A percentile compares a stretch with the other conserved stretches of the same genome.
phyloP scores from a whole-genome alignment of 2,329 filamentous ascomycete genomes.

The Macrophomina tecta region DNA sequence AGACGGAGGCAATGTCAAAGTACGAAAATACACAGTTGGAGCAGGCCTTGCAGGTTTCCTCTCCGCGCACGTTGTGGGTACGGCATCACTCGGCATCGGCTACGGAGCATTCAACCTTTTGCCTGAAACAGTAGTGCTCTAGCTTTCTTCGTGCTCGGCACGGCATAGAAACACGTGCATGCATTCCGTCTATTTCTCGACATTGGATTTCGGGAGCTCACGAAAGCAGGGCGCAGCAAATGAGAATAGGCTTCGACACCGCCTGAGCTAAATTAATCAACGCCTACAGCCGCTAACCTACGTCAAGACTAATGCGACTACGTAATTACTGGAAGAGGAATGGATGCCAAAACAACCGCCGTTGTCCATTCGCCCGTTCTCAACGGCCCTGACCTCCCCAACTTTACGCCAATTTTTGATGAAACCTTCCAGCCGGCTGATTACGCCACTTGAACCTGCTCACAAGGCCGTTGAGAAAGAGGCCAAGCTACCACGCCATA shows the following conservation, averaged over 20 bases:
- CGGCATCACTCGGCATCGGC: neutral
- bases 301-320: neutral
- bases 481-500: conserved; percentile 6
- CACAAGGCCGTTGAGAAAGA: neutral
- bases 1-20: neutral
- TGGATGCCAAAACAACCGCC: neutral
- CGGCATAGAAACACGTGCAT: neutral
- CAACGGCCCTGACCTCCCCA: neutral
- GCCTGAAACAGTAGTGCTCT: neutral
- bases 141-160: neutral
- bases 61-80: neutral
- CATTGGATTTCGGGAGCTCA: neutral
- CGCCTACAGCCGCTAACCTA: neutral
- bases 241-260: conserved; percentile 2
- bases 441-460: neutral
- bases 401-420: neutral
- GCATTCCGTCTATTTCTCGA: neutral
- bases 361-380: neutral
- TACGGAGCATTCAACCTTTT: neutral
- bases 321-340: neutral
- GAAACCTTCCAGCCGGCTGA: neutral
- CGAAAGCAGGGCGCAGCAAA: conserved; percentile 5
- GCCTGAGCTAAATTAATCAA: conserved; percentile 4
- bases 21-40: neutral
- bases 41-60: neutral